These are phyloP conservation scores for Pleurotus eryngii DNA, from an alignment of 768 basidiomycete genomes.

Conservation along the genomic window DNA sequence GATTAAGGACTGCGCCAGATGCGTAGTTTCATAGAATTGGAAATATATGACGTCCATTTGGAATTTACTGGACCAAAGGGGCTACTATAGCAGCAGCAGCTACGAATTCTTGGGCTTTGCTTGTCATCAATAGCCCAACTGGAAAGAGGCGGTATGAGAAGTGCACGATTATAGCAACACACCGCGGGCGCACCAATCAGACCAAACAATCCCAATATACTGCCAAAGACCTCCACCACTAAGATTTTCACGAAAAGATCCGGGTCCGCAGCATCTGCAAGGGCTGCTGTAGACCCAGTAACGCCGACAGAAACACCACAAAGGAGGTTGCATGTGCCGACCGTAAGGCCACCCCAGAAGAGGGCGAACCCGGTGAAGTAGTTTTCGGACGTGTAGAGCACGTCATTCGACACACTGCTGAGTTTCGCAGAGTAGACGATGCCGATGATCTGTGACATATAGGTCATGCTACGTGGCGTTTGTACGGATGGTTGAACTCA, in stretches of 20 bases:
- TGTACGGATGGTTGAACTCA: slow-evolving; percentile 35
- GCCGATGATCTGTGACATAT: slow-evolving; percentile 71
- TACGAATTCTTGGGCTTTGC: slow-evolving; percentile 58
- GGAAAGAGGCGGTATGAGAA: slow-evolving; percentile 8
- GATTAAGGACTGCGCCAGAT: too few species aligned
- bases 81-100: slow-evolving; percentile 26
- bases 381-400: slow-evolving; percentile 80
- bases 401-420: slow-evolving; percentile 50
- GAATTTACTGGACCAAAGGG: slow-evolving; percentile 25
- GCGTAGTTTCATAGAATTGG: too few species aligned
- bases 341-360: slow-evolving; percentile 96
- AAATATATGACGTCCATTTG: background rate
- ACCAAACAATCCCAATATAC: slow-evolving; percentile 90
- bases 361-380: slow-evolving; percentile 95
- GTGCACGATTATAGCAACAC: slow-evolving; percentile 86
- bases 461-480: background rate
- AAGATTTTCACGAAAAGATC: slow-evolving; percentile 94
- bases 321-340: slow-evolving; percentile 90
- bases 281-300: slow-evolving; percentile 91
- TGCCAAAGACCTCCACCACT: slow-evolving; percentile 92
- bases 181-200: slow-evolving; percentile 74
- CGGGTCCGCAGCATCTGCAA: slow-evolving; percentile 94
- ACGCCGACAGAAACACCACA: slow-evolving; percentile 94
- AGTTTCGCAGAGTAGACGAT: slow-evolving; percentile 94
- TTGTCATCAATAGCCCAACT: slow-evolving; percentile 84